Percentiles rank a stretch among this genome's conserved stretches.
phyloP scores from a whole-genome alignment of 148 eudicot species.

The Nepenthes gracilis region DNA sequence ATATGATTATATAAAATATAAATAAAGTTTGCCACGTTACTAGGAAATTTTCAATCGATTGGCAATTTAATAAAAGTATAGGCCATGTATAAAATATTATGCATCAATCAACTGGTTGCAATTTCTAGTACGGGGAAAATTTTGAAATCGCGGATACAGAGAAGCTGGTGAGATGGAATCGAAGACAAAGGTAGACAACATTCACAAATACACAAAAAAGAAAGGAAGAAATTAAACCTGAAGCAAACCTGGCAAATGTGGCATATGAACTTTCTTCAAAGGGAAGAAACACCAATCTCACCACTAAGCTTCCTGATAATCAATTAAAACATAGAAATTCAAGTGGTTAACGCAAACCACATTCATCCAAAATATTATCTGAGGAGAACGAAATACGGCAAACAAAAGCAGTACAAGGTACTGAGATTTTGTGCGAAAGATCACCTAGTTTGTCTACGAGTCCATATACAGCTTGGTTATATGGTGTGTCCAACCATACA shows the following conservation, averaged over 20 bases:
- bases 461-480: slow-evolving; percentile 97
- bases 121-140: too few relatives aligned
- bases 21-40: too few relatives aligned
- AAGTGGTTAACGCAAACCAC: neutral
- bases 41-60: too few relatives aligned
- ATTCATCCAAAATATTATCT: neutral
- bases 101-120: too few relatives aligned
- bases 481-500: slow-evolving; percentile 95
- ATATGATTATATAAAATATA: too few relatives aligned
- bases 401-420: neutral
- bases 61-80: too few relatives aligned
- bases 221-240: slow-evolving; percentile 53
- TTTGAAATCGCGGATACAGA: too few relatives aligned
- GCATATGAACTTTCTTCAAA: slow-evolving; percentile 96
- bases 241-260: slow-evolving; percentile 93
- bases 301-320: slow-evolving; percentile 85
- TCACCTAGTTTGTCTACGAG: slow-evolving; percentile 96
- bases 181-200: neutral
- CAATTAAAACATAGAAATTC: neutral
- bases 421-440: slow-evolving; percentile 1
- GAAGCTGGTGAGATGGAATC: too few relatives aligned
- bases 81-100: too few relatives aligned
- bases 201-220: neutral
- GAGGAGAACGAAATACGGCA: neutral
- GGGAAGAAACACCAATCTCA: slow-evolving; percentile 91